Conservation (phyloP, 371 early-diverging fungal species). For the Mortierella sp. region DNA sequence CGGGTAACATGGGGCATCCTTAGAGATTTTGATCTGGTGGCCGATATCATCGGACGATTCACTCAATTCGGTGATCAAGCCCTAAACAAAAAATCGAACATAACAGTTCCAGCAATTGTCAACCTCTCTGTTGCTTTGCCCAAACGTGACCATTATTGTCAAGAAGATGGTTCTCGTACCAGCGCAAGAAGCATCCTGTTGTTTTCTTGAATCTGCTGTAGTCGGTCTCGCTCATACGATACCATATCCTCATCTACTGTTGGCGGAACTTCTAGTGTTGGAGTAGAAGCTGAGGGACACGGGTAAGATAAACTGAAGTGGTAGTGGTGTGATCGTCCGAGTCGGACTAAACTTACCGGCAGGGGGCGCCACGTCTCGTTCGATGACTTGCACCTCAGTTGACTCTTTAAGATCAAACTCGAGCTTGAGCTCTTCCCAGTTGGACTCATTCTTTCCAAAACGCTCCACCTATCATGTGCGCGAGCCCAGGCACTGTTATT, state of each 20-base stretch:
- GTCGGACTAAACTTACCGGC: conserved; percentile 25
- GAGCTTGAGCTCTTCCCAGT: conserved; percentile 81
- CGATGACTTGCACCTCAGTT: conserved; percentile 1
- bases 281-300: too few relatives aligned
- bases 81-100: too few relatives aligned
- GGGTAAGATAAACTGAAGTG: too few relatives aligned
- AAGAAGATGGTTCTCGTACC: conserved; percentile 48
- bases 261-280: conserved; percentile 23
- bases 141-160: not conserved
- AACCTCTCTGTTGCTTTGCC: too few relatives aligned
- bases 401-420: conserved; percentile 27
- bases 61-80: conserved; percentile 82
- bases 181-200: conserved; percentile 69
- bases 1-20: conserved; percentile 32
- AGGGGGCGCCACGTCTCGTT: conserved; percentile 14
- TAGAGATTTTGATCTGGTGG: conserved; percentile 72
- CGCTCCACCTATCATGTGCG: conserved; percentile 65
- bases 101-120: too few relatives aligned
- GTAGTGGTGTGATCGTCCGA: too few relatives aligned
- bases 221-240: conserved; percentile 70
- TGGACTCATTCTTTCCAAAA: conserved; percentile 81
- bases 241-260: conserved; percentile 57
- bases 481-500: not conserved
- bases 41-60: conserved; percentile 80
- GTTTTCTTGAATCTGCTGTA: conserved; percentile 75